Percentiles rank a stretch among this genome's conserved stretches.
Evolutionary conservation across 208 protist species (phyloP).

Genomic region (Acanthamoeba castellanii): DNA sequence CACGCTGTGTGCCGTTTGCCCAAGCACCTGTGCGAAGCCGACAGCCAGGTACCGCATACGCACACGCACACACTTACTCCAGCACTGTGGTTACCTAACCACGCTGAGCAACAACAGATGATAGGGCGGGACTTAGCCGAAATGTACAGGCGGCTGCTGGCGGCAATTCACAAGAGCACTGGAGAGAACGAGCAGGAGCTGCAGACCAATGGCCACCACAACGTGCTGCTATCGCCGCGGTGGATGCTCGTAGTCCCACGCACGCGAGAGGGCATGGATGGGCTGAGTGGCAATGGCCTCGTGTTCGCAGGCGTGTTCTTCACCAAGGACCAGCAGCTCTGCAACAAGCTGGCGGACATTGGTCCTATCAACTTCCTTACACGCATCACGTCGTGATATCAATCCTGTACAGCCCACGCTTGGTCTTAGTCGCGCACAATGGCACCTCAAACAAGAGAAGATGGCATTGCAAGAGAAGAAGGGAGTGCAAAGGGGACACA

Average conservation of each 20-base stretch:
- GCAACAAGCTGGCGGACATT: constrained; percentile 15
- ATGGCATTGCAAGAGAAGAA: background rate
- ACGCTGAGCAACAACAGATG: background rate
- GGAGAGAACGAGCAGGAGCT: background rate
- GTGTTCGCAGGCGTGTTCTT: constrained; percentile 40
- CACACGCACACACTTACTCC: background rate
- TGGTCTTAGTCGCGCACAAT: too few relatives aligned
- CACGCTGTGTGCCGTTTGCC: constrained; percentile 7
- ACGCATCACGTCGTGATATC: background rate
- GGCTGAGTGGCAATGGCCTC: constrained; percentile 28
- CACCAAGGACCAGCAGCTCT: constrained; percentile 34
- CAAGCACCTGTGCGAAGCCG: background rate
- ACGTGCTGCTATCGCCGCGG: constrained; percentile 26
- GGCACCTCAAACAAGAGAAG: too few relatives aligned
- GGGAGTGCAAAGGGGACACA: too few relatives aligned
- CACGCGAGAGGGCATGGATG: constrained; percentile 35
- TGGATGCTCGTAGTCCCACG: constrained; percentile 58
- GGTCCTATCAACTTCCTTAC: constrained; percentile 16
- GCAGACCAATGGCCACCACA: constrained; percentile 5
- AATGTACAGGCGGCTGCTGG: background rate
- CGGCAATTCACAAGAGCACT: background rate
- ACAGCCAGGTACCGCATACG: background rate
- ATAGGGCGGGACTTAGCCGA: background rate
- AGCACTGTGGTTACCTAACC: background rate
- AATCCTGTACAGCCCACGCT: background rate